These are phyloP conservation scores for Fusarium oxysporum DNA, from an alignment of 2,329 filamentous ascomycete genomes.

Conservation along the genomic window DNA sequence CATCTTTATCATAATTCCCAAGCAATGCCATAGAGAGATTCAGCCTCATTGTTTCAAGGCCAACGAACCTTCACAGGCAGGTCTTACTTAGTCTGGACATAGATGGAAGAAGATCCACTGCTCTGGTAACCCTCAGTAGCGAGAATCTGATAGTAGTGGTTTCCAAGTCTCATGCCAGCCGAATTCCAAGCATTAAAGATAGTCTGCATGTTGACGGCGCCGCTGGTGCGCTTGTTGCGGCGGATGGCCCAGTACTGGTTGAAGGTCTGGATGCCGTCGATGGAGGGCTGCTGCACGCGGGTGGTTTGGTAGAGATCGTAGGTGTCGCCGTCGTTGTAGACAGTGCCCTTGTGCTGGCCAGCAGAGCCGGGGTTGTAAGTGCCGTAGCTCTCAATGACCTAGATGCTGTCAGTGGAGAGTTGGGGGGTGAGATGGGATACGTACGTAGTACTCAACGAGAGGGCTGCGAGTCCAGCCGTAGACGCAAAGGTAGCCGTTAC, in stretches of 20 bases:
- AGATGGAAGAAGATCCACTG: constrained; percentile 15
- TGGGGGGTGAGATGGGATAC: rapidly evolving
- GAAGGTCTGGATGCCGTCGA: constrained; percentile 2
- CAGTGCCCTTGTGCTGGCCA: constrained; percentile 11
- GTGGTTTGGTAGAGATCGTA: constrained; percentile 13
- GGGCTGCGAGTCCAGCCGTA: constrained; percentile 20
- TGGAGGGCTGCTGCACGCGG: constrained; percentile 3
- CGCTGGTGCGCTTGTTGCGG: constrained; percentile 13
- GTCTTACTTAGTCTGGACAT: constrained; percentile 11
- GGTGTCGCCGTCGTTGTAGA: constrained; percentile 18
- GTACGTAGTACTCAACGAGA: constrained; percentile 23
- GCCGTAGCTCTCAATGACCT: constrained; percentile 16
- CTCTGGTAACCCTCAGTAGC: constrained; percentile 27
- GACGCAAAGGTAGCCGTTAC: constrained; percentile 12
- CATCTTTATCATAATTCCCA: no score
- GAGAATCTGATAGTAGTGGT: constrained; percentile 20
- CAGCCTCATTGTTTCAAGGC: no score
- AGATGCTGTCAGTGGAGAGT: rapidly evolving
- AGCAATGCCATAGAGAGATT: no score
- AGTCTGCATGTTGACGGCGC: constrained; percentile 16
- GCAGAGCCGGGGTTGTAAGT: neutral
- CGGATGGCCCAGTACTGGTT: constrained; percentile 27
- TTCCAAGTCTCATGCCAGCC: constrained; percentile 16
- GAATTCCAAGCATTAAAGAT: constrained; percentile 16
- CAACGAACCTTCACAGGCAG: no score